These are phyloP conservation scores for Xylaria sp. DNA, from an alignment of 2,329 filamentous ascomycete species.

Conservation along the genomic window DNA sequence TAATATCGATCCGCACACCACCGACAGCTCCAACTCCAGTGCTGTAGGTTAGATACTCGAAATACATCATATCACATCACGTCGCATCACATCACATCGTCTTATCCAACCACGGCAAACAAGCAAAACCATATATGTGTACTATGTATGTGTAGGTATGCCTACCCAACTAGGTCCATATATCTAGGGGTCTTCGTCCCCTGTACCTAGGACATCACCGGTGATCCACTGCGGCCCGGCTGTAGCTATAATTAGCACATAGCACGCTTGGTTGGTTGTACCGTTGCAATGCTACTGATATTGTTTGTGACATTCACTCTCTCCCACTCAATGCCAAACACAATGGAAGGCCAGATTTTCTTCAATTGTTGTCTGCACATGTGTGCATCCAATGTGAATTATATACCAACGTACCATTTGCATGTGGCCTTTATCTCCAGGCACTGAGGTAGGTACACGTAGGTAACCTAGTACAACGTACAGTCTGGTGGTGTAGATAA, in stretches of 20 bases:
- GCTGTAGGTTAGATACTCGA: background rate
- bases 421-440: no score
- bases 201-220: no score
- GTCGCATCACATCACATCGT: background rate
- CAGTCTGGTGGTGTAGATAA: no score
- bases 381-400: no score
- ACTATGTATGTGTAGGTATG: background rate
- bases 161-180: background rate
- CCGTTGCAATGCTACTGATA: background rate
- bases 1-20: background rate
- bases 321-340: background rate
- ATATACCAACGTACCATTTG: no score
- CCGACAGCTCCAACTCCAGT: background rate
- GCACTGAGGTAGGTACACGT: no score
- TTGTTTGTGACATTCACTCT: background rate
- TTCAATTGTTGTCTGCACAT: no score
- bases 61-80: background rate
- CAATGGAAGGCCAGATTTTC: no score
- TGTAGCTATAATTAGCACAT: background rate
- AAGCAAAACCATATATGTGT: no score
- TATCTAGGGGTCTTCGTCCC: no score
- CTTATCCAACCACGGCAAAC: background rate
- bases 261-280: background rate
- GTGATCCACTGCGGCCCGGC: background rate
- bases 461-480: no score